These are phyloP conservation scores for Dictyostelium firmibasis DNA, from an alignment of 78 protist species.

Conservation along the genomic window DNA sequence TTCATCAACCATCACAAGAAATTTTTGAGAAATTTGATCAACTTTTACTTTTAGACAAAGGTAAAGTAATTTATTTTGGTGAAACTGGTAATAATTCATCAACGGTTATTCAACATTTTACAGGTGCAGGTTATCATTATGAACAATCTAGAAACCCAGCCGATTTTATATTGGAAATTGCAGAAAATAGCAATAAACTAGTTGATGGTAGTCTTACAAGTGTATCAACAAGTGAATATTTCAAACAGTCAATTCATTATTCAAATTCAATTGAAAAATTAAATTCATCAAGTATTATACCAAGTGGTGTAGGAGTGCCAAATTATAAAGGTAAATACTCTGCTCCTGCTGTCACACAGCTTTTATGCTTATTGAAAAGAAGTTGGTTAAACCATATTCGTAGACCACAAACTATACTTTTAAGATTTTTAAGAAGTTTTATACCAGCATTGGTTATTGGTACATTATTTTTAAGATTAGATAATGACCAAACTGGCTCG, in stretches of 20 bases:
- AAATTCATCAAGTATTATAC: slow-evolving; percentile 2
- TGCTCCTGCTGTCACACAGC: not conserved
- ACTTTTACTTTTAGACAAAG: slow-evolving; percentile 46
- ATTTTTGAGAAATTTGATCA: slow-evolving; percentile 77
- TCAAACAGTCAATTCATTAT: not conserved
- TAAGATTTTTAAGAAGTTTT: slow-evolving; percentile 45
- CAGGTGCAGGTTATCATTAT: slow-evolving; percentile 10
- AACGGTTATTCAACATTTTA: slow-evolving; percentile 29
- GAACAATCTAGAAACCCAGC: slow-evolving; percentile 56
- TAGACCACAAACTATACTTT: slow-evolving; percentile 34
- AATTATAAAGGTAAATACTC: slow-evolving; percentile 2
- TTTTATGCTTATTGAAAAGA: not conserved
- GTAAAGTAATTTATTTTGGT: slow-evolving; percentile 62
- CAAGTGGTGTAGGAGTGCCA: not conserved
- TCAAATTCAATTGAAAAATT: not conserved
- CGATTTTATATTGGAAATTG: slow-evolving; percentile 51
- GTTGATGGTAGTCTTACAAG: too few species aligned
- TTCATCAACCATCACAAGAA: slow-evolving; percentile 81
- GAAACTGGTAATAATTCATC: slow-evolving; percentile 19
- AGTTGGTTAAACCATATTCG: slow-evolving; percentile 67
- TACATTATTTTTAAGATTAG: slow-evolving; percentile 53
- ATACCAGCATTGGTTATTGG: slow-evolving; percentile 50
- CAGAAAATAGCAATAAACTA: too few species aligned
- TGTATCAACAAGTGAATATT: not conserved
- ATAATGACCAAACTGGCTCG: slow-evolving; percentile 46